Conservation (phyloP, 2,329 filamentous ascomycete genomes). For the Hypoxylon sp. region DNA sequence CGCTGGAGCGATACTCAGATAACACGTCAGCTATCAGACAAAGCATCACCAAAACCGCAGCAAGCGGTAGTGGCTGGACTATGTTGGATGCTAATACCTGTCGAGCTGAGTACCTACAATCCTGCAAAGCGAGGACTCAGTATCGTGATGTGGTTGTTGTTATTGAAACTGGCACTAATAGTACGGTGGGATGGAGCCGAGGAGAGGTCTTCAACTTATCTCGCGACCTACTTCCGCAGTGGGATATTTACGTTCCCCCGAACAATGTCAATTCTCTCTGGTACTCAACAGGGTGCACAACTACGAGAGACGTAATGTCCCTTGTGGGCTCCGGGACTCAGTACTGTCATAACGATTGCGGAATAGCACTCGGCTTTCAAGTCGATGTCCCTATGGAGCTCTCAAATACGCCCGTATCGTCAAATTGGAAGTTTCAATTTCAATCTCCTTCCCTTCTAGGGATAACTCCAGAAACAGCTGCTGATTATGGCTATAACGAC, state of each 20-base stretch:
- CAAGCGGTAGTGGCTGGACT: slow-evolving; percentile 1
- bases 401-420: not conserved
- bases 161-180: slow-evolving; percentile 5
- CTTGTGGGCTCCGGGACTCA: too few species aligned
- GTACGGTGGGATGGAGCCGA: slow-evolving; percentile 31
- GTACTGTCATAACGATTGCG: not conserved
- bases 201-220: slow-evolving; percentile 33
- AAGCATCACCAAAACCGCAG: slow-evolving; percentile 7
- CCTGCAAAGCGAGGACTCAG: slow-evolving; percentile 17
- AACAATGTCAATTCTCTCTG: slow-evolving; percentile 20
- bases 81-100: slow-evolving; percentile 9
- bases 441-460: not conserved
- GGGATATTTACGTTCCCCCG: slow-evolving; percentile 14
- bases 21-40: not conserved
- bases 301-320: not conserved
- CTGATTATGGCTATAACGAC: slow-evolving; percentile 17
- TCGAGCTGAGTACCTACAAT: not conserved
- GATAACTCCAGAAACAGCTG: not conserved
- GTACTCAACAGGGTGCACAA: slow-evolving; percentile 29
- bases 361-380: not conserved
- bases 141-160: slow-evolving; percentile 34
- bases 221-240: not conserved
- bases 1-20: slow-evolving; percentile 7
- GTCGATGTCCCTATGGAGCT: too few species aligned
- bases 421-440: not conserved